These are phyloP conservation scores for Micractinium sp. DNA, from an alignment of 139 green algal species.

Conservation along the genomic window DNA sequence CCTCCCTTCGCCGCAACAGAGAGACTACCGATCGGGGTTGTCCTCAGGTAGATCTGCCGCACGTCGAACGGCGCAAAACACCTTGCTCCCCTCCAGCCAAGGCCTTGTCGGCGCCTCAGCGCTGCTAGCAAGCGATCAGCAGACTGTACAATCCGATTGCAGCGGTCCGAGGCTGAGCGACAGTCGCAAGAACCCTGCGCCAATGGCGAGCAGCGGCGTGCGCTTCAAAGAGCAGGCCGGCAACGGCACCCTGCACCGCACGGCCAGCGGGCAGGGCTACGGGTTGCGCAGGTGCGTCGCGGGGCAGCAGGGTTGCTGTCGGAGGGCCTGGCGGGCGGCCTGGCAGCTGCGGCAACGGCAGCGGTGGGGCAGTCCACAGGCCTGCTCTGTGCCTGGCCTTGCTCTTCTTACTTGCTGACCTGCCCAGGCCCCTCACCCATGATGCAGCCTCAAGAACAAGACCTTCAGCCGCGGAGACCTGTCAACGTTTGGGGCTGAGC, in stretches of 20 bases:
- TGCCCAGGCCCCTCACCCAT: neutral
- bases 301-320: neutral
- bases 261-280: constrained; percentile 15
- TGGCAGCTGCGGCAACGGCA: neutral
- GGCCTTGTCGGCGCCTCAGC: neutral
- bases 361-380: too few species aligned
- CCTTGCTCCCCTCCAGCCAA: neutral
- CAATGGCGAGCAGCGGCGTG: neutral
- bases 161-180: neutral
- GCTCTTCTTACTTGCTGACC: neutral
- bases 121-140: neutral
- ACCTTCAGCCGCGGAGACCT: constrained; percentile 26
- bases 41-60: neutral
- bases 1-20: too few species aligned
- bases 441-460: constrained; percentile 17
- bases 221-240: neutral
- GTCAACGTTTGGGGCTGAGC: constrained; percentile 11
- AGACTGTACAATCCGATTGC: neutral
- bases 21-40: too few species aligned
- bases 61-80: neutral
- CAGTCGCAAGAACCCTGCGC: neutral
- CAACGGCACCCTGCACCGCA: neutral
- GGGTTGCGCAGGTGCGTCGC: constrained; percentile 25
- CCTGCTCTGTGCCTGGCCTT: neutral
- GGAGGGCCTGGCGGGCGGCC: too few species aligned